Evolutionary conservation across 2,329 filamentous ascomycete genomes (phyloP).

Genomic region (Trichoderma atroviride): DNA sequence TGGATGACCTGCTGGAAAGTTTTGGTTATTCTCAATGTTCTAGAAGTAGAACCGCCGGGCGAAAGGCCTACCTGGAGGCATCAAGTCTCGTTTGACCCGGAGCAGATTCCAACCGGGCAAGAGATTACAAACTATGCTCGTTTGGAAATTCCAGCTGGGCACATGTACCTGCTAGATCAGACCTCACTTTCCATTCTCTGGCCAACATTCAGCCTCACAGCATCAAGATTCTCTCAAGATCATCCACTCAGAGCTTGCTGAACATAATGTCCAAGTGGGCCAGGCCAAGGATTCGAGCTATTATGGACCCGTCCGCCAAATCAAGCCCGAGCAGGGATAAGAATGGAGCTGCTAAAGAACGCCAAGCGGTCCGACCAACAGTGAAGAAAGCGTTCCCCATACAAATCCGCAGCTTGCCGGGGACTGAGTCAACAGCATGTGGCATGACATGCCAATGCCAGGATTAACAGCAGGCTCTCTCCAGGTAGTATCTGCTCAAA

Average conservation of each 20-base stretch:
- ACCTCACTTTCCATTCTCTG: neutral
- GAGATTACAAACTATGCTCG: neutral
- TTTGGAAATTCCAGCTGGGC: neutral
- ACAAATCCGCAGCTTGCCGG: neutral
- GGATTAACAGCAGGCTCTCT: neutral
- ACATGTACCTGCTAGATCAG: neutral
- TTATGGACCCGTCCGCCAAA: neutral
- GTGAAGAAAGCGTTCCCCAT: neutral
- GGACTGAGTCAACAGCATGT: neutral
- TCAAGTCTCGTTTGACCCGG: no score
- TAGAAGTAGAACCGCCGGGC: no score
- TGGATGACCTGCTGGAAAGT: no score
- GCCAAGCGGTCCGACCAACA: neutral
- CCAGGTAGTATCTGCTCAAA: neutral
- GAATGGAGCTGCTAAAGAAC: neutral
- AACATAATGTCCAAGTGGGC: slow-evolving; percentile 3
- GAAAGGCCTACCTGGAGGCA: no score
- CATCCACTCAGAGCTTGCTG: neutral
- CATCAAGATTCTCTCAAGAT: neutral
- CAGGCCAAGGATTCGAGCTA: neutral
- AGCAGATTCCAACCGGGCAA: neutral
- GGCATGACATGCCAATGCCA: no score
- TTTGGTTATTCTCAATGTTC: no score
- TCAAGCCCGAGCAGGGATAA: neutral
- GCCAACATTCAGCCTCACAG: neutral